phyloP scores from a whole-genome alignment of 2,329 filamentous ascomycete species.

The Exophiala calicioides region DNA sequence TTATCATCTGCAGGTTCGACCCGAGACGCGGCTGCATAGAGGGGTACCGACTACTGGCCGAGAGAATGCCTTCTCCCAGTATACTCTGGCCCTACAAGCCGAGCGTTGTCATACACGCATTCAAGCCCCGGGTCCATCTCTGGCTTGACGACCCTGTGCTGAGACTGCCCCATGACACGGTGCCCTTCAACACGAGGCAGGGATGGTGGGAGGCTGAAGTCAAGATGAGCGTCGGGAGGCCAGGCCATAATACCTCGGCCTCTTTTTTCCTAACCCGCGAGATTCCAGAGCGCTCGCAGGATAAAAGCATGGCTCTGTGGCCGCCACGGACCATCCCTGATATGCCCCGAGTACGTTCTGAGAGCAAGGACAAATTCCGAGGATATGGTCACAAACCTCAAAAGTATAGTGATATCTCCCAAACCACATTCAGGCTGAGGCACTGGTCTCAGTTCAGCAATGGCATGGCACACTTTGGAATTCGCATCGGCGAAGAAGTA shows the following conservation, averaged over 20 bases:
- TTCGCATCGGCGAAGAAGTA: conserved; percentile 55
- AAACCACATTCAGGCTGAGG: conserved; percentile 71
- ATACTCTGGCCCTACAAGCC: conserved; percentile 66
- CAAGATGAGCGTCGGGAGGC: conserved; percentile 42
- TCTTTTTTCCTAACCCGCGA: conserved; percentile 67
- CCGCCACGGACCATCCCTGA: conserved; percentile 72
- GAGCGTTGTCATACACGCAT: conserved; percentile 69
- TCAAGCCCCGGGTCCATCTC: conserved; percentile 68
- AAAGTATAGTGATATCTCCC: conserved; percentile 61
- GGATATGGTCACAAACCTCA: conserved; percentile 53
- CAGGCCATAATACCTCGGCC: conserved; percentile 29
- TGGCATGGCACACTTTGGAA: conserved; percentile 38
- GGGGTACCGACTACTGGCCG: conserved; percentile 73
- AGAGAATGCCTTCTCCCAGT: conserved; percentile 56
- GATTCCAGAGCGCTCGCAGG: conserved; percentile 44
- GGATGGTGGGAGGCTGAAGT: conserved; percentile 44
- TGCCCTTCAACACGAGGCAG: conserved; percentile 26
- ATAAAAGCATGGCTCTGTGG: conserved; percentile 62
- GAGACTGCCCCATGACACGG: conserved; percentile 48
- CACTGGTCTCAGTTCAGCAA: conserved; percentile 70
- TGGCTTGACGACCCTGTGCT: conserved; percentile 75
- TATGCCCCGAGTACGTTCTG: conserved; percentile 56
- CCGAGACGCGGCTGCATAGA: conserved; percentile 73
- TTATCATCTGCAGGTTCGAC: conserved; percentile 78
- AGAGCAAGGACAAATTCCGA: conserved; percentile 47